Evolutionary conservation across 352 stramenopile species (phyloP).

Genomic region (Globisporangium spiculum): DNA sequence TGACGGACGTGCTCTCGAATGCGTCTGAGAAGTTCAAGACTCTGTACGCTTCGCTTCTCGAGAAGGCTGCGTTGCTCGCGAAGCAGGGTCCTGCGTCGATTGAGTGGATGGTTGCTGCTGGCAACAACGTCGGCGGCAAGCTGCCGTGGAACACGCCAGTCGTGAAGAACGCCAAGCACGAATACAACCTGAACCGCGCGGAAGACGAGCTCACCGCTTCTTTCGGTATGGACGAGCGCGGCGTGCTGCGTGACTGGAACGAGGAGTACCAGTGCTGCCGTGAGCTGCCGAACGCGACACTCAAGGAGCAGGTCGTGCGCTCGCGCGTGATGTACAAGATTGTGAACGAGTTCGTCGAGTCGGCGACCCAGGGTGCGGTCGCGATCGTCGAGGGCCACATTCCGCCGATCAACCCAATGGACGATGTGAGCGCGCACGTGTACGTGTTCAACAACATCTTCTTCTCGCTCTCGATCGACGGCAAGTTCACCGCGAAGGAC

Average conservation of each 20-base stretch:
- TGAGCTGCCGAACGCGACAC: constrained; percentile 66
- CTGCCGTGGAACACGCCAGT: constrained; percentile 76
- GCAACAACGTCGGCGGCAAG: constrained; percentile 71
- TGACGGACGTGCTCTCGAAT: constrained; percentile 78
- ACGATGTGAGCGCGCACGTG: constrained; percentile 90
- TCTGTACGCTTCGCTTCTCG: constrained; percentile 73
- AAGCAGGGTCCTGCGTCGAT: constrained; percentile 81
- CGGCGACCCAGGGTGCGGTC: constrained; percentile 82
- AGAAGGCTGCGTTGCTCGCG: constrained; percentile 67
- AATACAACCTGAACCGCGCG: constrained; percentile 79
- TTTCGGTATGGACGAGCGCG: constrained; percentile 92
- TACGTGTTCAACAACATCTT: constrained; percentile 99
- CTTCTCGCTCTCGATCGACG: constrained; percentile 92
- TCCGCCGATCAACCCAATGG: constrained; percentile 95
- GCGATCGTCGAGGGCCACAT: constrained; percentile 95
- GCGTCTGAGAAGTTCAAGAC: constrained; percentile 72
- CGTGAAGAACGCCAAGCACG: constrained; percentile 37
- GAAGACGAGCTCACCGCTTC: constrained; percentile 89
- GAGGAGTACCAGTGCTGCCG: constrained; percentile 95
- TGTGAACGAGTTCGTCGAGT: constrained; percentile 94
- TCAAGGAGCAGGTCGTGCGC: constrained; percentile 91
- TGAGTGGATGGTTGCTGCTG: constrained; percentile 82
- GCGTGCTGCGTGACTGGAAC: constrained; percentile 95
- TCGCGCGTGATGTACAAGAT: constrained; percentile 95
- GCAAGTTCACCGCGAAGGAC: constrained; percentile 64